Evolutionary conservation across 2,329 filamentous ascomycete species (phyloP).

Genomic region (Penicillium nordicum): DNA sequence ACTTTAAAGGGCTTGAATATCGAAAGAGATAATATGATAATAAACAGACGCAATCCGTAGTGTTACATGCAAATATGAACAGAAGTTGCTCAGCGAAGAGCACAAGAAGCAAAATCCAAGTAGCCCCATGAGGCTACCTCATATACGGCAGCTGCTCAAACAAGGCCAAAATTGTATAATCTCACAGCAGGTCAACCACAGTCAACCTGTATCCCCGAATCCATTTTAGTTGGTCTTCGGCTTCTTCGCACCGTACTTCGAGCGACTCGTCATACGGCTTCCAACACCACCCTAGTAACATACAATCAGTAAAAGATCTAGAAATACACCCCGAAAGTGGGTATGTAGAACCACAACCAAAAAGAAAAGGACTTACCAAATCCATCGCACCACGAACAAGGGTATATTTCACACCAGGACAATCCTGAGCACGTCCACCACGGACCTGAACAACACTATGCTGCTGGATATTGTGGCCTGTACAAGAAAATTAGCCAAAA

Average conservation of each 20-base stretch:
- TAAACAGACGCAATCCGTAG: conserved; percentile 5
- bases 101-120: background rate
- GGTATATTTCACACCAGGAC: conserved; percentile 95
- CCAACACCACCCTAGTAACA: conserved; percentile 75
- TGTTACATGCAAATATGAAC: conserved; percentile 12
- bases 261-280: conserved; percentile 76
- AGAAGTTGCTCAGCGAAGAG: conserved; percentile 4
- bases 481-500: conserved; percentile 6
- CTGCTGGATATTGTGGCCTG: conserved; percentile 95
- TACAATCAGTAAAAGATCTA: conserved; percentile 24
- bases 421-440: conserved; percentile 91
- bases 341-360: background rate
- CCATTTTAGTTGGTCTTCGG: conserved; percentile 68
- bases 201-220: background rate
- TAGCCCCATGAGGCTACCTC: background rate
- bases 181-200: background rate
- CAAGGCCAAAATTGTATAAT: conserved; percentile 1
- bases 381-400: conserved; percentile 88
- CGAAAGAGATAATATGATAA: background rate
- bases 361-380: conserved; percentile 62
- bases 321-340: background rate
- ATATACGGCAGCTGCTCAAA: background rate
- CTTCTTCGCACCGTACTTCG: conserved; percentile 99
- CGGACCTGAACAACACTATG: conserved; percentile 96
- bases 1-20: background rate